Conservation (phyloP, 2,329 filamentous ascomycete genomes). For the Fusarium continuum region DNA sequence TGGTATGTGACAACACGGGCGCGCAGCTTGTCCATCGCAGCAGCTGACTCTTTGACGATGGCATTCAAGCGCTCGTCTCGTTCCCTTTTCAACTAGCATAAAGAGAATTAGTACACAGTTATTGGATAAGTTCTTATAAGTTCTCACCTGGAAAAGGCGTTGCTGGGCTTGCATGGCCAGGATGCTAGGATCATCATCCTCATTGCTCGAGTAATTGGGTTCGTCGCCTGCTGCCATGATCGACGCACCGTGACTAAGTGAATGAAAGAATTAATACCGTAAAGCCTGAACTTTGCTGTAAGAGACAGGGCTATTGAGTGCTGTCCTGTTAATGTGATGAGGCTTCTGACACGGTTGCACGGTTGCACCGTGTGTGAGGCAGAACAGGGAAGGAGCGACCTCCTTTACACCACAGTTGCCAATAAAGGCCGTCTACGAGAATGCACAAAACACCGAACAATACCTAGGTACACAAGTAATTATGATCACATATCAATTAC, state of each 20-base stretch:
- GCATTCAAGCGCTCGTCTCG: conserved; percentile 42
- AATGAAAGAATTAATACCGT: neutral
- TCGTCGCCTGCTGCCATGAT: conserved; percentile 29
- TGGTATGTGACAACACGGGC: conserved; percentile 33
- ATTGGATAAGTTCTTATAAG: neutral
- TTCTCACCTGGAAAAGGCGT: conserved; percentile 41
- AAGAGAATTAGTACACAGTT: neutral
- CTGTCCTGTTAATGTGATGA: neutral
- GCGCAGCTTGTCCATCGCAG: conserved; percentile 41
- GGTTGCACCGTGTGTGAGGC: neutral
- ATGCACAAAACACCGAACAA: neutral
- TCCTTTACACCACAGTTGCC: neutral
- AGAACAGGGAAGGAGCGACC: conserved; percentile 14
- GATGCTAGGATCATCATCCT: conserved; percentile 36
- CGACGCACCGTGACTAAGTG: neutral
- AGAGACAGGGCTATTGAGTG: neutral
- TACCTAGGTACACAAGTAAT: neutral
- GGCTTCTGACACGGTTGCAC: neutral
- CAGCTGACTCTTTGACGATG: conserved; percentile 36
- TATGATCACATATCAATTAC: conserved; percentile 11
- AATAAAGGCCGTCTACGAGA: neutral
- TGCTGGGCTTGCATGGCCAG: conserved; percentile 42
- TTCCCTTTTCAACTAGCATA: conserved; percentile 44
- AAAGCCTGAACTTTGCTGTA: neutral
- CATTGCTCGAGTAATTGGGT: conserved; percentile 25